A percentile compares a stretch with the other conserved stretches of the same genome.
Evolutionary conservation across 2,329 filamentous ascomycete species (phyloP).

Genomic region (Pestalotiopsis sp.): DNA sequence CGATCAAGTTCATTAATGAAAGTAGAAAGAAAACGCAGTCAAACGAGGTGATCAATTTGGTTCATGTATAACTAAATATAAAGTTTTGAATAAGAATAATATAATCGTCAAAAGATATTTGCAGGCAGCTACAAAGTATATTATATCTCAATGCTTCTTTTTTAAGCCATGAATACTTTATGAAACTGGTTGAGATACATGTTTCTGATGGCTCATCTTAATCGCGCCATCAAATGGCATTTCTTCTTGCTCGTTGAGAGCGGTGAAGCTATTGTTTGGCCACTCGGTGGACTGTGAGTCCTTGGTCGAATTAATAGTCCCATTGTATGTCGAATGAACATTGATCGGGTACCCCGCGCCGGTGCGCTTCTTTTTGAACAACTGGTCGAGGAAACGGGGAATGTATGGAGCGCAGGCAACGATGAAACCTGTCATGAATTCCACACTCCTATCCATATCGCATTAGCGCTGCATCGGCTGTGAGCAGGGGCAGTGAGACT

Average conservation of each 20-base stretch:
- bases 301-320: not conserved
- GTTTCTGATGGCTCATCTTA: not conserved
- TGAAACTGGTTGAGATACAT: not conserved
- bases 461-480: not conserved
- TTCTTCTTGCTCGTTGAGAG: not conserved
- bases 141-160: no score
- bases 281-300: not conserved
- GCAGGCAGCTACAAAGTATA: no score
- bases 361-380: not conserved
- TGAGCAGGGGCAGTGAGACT: constrained; percentile 3
- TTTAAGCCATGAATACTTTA: not conserved
- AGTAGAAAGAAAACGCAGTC: not conserved
- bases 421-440: constrained; percentile 18
- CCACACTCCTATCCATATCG: constrained; percentile 13
- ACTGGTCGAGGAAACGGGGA: not conserved
- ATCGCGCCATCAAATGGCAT: not conserved
- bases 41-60: not conserved
- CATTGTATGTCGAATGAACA: not conserved
- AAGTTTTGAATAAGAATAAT: no score
- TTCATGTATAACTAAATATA: no score
- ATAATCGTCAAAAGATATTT: no score
- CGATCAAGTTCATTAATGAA: no score
- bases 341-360: not conserved
- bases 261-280: not conserved
- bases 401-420: constrained; percentile 1